Evolutionary conservation across 805 yeast genomes (phyloP), one percentile per base, ranked within the genome.

Genomic region (Lipomyces yamanashiensis): DNA sequence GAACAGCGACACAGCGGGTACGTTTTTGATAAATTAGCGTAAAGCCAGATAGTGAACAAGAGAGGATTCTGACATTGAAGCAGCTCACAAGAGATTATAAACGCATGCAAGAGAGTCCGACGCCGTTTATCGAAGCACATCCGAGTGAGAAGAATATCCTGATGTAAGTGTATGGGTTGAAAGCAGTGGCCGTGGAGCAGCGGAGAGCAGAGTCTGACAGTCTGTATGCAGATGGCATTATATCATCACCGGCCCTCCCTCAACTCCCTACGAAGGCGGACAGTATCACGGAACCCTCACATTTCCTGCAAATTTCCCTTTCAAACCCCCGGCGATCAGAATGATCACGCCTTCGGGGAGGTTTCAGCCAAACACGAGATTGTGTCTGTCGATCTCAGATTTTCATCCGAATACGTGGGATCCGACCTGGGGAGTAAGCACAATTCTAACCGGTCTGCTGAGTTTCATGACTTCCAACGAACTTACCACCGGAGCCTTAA

Each of bases 351-450:
- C 98, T 5, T 89, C 87, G 71, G 98, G 97, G 3, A 80, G 97
- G 56, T 92, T 92, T 74, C 84, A 86, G 63, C 83, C 91, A 61
- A 90, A 90, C 74, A 86, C 91, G 2, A 79, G 97, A 54, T 80
- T 92, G 34, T 92, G 98, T 77, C 79, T 92, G 54, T 86, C 92
- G n/a, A 92, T 92, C 88, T 87, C 96, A 71, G 98, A 92, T 77
- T 92, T 85, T 75, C 98, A 92, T 71, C 97, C 97, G 2, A 95
- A 92, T 74, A 79, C 88, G 0, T 92, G 98, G 98, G 92, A 92
- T 75, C 98, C 98, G 0, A 91, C 96, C 7, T 92, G 98, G 98
- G 86, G 92, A 51, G 97, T 92, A 33, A 81, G 90, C 40, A 92
- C 98, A 0, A 92, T 92, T 21, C 80, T 92, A 70, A 89, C 87